A percentile compares a stretch with the other conserved stretches of the same genome.
Evolutionary conservation across 2,329 filamentous ascomycete species (phyloP).

Genomic region (Neoascochyta sp.): DNA sequence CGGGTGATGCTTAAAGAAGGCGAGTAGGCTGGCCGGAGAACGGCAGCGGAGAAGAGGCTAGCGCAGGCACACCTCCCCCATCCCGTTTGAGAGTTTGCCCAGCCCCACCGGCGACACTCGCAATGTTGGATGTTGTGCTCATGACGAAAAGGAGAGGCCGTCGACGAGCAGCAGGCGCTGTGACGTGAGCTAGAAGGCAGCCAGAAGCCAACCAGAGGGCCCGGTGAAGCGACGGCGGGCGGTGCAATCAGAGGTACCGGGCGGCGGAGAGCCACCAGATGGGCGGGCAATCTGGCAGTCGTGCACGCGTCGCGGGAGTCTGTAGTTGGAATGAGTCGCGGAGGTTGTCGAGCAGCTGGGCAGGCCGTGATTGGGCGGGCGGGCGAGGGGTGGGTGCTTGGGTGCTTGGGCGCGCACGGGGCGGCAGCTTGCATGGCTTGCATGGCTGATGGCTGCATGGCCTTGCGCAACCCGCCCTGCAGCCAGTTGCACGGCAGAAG

Average conservation of each 20-base stretch:
- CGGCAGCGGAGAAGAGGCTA: slow-evolving; percentile 30
- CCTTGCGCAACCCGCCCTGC: slow-evolving; percentile 10
- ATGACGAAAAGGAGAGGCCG: too few species aligned
- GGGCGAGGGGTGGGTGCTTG: too few species aligned
- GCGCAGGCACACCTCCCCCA: slow-evolving; percentile 21
- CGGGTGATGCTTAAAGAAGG: too few species aligned
- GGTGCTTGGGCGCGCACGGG: slow-evolving; percentile 27
- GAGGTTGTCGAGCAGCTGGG: slow-evolving; percentile 20
- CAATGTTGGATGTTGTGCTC: slow-evolving; percentile 32
- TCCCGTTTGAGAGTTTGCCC: slow-evolving; percentile 25
- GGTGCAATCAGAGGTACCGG: slow-evolving; percentile 21
- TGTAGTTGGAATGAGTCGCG: too few species aligned
- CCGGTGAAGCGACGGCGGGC: slow-evolving; percentile 7
- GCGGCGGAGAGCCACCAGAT: slow-evolving; percentile 14
- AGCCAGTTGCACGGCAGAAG: slow-evolving; percentile 21
- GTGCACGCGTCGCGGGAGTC: too few species aligned
- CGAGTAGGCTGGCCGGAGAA: slow-evolving; percentile 30
- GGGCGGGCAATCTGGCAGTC: too few species aligned
- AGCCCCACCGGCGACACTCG: slow-evolving; percentile 30
- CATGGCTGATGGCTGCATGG: too few species aligned
- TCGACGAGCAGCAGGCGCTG: too few species aligned
- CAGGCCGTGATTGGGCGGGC: slow-evolving; percentile 30
- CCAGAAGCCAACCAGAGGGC: slow-evolving; percentile 16
- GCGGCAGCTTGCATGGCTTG: slow-evolving; percentile 30
- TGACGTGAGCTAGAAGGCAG: too few species aligned